Evolutionary conservation across 2,329 filamentous ascomycete genomes (phyloP).

Genomic region (Albifimbria verrucaria): DNA sequence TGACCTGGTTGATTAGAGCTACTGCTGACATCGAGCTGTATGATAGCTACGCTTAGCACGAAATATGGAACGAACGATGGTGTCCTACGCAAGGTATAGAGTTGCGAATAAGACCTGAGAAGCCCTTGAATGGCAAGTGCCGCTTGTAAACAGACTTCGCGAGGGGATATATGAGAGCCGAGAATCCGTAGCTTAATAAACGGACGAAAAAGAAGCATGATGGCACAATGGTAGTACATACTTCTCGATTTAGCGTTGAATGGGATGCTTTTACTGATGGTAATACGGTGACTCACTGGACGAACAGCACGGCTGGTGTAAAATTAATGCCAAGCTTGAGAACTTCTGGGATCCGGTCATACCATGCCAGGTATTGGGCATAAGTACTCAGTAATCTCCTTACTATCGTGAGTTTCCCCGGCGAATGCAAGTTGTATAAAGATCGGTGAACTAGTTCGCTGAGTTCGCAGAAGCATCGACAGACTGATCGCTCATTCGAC

Average conservation of each 20-base stretch:
- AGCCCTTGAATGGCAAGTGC: constrained; percentile 58
- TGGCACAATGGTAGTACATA: constrained; percentile 69
- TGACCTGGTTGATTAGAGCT: constrained; percentile 22
- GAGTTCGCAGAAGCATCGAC: constrained; percentile 67
- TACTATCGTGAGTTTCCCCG: constrained; percentile 61
- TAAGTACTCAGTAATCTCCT: constrained; percentile 62
- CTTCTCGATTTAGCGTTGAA: constrained; percentile 30
- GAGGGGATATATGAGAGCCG: constrained; percentile 59
- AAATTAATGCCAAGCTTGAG: constrained; percentile 65
- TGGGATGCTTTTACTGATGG: neutral
- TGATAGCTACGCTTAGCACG: constrained; percentile 58
- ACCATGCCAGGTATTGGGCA: constrained; percentile 70
- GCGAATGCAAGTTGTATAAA: constrained; percentile 69
- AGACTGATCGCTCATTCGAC: constrained; percentile 65
- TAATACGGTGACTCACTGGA: constrained; percentile 59
- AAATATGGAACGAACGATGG: constrained; percentile 62
- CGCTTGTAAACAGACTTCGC: constrained; percentile 62
- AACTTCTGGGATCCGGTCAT: constrained; percentile 61
- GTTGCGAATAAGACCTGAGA: constrained; percentile 52
- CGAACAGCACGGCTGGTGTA: constrained; percentile 68
- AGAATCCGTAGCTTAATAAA: constrained; percentile 64
- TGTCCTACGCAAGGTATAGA: constrained; percentile 56
- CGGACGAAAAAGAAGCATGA: constrained; percentile 71
- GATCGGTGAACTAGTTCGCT: constrained; percentile 72
- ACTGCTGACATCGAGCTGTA: constrained; percentile 49